Base-by-base conservation (phyloP, 2,329 filamentous ascomycete species). In the Alternaria arbusti region DNA sequence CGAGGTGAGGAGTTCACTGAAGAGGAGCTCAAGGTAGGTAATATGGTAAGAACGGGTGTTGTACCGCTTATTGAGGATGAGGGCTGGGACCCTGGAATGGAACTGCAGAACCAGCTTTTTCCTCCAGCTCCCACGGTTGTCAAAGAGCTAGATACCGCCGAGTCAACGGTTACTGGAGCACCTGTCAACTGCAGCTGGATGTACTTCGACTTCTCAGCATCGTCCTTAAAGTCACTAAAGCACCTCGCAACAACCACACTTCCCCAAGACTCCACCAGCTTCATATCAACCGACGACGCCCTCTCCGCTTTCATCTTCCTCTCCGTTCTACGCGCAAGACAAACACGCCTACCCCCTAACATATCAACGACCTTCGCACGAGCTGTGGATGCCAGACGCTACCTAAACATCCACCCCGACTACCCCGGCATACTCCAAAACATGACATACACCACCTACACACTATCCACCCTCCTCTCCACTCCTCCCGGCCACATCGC, bases 271-370 rank as follows among this genome's bases (percentile, higher is more conserved):
- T 63, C 47, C 28, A 61, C 63, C 13, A 15, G 20, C 3, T 87
- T 80, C 64, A 71, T 87, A 22, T 86, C 86, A 2, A 88, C 85
- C 0, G 86, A 89, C 59, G 86, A 89, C 68, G 79, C 82, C 4
- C 73, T 88, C 13, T 84, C 75, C 3, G 84, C 85, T 0, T 83
- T 87, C 50, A 74, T 87, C 58, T 88, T 84, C 84, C 79, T 84
- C 63, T 79, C 78, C 0, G 68, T 85, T 10, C 74, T 76, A 0
- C 82, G 82, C 28, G 81, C 78, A 0, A 82, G 86, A 13, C 68
- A 78, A 0, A 63, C 74, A 0, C 81, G 82, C 1, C 62, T 85
- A 0, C 28, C 58, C 3, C 17, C 64, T 1, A 46, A 59, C 20
- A 17, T 17, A 3, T 30, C 17, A 5, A 76, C 79, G 22, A 80